Conservation (phyloP, 192 early-diverging fungal genomes). For the Funneliformis mosseae region DNA sequence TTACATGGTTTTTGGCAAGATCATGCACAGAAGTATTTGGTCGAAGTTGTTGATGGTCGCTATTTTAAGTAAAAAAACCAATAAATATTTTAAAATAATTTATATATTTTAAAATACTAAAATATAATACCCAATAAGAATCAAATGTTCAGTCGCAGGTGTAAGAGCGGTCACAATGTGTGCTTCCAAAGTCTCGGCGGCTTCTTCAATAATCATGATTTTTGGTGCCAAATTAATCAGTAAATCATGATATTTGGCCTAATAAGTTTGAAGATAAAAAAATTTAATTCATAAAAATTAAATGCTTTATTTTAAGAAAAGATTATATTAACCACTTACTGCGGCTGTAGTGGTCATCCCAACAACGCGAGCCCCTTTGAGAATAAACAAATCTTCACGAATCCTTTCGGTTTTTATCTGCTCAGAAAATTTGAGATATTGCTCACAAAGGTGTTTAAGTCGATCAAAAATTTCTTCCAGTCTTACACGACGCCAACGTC, state of each 20-base stretch:
- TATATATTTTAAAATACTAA: neutral
- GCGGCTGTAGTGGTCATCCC: constrained; percentile 65
- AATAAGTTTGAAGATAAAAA: neutral
- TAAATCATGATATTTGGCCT: constrained; percentile 61
- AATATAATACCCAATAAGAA: constrained; percentile 56
- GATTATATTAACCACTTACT: constrained; percentile 38
- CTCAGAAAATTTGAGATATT: constrained; percentile 35
- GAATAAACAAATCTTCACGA: constrained; percentile 34
- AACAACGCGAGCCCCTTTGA: constrained; percentile 44
- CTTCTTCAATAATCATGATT: constrained; percentile 61
- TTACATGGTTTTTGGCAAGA: constrained; percentile 39
- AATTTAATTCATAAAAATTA: neutral
- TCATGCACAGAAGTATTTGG: constrained; percentile 55
- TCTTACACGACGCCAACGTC: constrained; percentile 37
- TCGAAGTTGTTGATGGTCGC: constrained; percentile 62
- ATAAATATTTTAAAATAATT: neutral
- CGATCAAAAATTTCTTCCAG: constrained; percentile 9
- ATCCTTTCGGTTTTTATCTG: constrained; percentile 36
- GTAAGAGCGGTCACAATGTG: constrained; percentile 55
- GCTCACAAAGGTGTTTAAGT: constrained; percentile 27
- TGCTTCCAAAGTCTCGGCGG: constrained; percentile 58
- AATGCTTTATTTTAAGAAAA: neutral
- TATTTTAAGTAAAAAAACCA: constrained; percentile 14
- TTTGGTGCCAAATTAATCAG: constrained; percentile 47
- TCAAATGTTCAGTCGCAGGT: constrained; percentile 50